These are phyloP conservation scores for Ogataea henricii DNA, from an alignment of 805 yeast genomes.

Conservation along the genomic window DNA sequence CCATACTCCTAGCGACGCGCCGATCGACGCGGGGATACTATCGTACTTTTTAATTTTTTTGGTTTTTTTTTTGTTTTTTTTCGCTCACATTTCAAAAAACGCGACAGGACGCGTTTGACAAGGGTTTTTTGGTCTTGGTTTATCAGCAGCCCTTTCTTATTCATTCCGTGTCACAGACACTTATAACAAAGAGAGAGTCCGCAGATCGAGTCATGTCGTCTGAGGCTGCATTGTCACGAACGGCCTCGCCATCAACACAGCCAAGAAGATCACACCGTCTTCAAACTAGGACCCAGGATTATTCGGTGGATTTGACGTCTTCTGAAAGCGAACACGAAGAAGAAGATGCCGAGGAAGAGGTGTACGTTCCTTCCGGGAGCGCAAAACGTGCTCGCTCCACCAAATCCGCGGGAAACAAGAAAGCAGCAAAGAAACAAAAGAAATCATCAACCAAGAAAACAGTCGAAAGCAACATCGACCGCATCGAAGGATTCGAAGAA, in stretches of 20 bases:
- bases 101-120: conserved; percentile 3
- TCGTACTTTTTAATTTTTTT: too few species aligned
- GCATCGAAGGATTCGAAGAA: conserved; percentile 46
- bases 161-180: background rate
- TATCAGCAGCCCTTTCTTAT: too few species aligned
- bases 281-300: conserved; percentile 15
- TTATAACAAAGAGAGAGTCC: background rate
- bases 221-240: background rate
- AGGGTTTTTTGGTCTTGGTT: too few species aligned
- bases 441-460: conserved; percentile 20
- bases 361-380: conserved; percentile 19
- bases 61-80: background rate
- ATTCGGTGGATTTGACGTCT: conserved; percentile 13
- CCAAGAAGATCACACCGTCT: conserved; percentile 20
- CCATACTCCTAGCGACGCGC: background rate
- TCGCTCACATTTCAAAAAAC: background rate
- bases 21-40: background rate
- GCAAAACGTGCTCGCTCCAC: conserved; percentile 10
- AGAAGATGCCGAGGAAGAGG: conserved; percentile 22
- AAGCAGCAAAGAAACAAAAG: conserved; percentile 30
- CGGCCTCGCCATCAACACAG: background rate
- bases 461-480: conserved; percentile 35
- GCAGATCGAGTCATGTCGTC: conserved; percentile 6
- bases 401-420: conserved; percentile 27
- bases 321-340: conserved; percentile 20